Evolutionary conservation across 2,329 filamentous ascomycete species (phyloP).

Genomic region (Westerdykella sp.): DNA sequence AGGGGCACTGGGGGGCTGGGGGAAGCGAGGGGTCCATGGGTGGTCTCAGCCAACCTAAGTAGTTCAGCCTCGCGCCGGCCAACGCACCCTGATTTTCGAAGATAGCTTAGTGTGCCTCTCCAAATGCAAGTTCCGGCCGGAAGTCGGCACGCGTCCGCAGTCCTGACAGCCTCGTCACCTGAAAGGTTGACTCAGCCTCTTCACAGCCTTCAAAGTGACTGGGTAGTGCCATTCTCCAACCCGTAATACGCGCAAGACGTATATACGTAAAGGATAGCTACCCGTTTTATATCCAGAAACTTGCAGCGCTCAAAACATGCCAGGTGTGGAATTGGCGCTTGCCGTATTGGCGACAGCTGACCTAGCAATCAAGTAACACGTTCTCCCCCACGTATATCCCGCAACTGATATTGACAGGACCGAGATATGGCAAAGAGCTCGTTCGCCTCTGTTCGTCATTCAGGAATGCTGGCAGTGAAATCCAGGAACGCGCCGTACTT

Average conservation of each 20-base stretch:
- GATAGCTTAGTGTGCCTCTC: neutral
- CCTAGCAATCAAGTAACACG: constrained; percentile 3
- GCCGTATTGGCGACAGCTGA: constrained; percentile 2
- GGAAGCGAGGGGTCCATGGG: neutral
- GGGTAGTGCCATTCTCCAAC: too few species aligned
- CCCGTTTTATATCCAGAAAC: neutral
- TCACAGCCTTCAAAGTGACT: too few species aligned
- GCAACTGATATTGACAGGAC: neutral
- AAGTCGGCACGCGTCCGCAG: too few species aligned
- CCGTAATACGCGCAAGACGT: too few species aligned
- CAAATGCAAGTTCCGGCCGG: too few species aligned
- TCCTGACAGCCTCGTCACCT: too few species aligned
- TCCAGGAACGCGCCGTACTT: constrained; percentile 1
- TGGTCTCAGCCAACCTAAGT: neutral
- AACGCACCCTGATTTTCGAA: neutral
- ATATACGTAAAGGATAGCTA: too few species aligned
- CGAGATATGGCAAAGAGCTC: constrained; percentile 5
- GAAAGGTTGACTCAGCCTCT: neutral
- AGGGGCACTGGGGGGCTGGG: too few species aligned
- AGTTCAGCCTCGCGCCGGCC: neutral
- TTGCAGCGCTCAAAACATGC: neutral
- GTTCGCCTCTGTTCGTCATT: constrained; percentile 3
- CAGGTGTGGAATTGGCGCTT: constrained; percentile 3
- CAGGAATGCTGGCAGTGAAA: constrained; percentile 1
- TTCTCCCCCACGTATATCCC: neutral